These are phyloP conservation scores for Penstemon eatonii DNA, from an alignment of 257 asterid species.

Conservation along the genomic window DNA sequence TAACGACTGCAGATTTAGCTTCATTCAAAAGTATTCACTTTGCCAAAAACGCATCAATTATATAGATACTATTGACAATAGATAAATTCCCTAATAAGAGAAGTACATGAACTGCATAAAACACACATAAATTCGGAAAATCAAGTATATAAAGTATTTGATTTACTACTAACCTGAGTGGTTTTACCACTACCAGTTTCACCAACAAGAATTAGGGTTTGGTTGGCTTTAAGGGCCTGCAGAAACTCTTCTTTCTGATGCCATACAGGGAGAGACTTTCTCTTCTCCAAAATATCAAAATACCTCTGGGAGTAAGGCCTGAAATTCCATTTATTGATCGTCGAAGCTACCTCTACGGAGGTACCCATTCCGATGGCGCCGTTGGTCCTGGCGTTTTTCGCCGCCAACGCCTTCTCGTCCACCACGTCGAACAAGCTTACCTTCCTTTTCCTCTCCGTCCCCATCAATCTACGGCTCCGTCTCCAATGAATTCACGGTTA, in stretches of 20 bases:
- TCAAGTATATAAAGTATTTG: too few relatives aligned
- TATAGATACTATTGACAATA: not conserved
- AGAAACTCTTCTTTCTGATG: slow-evolving; percentile 91
- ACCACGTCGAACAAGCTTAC: slow-evolving; percentile 93
- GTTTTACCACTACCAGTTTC: slow-evolving; percentile 99
- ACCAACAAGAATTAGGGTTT: slow-evolving; percentile 84
- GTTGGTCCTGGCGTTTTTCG: slow-evolving; percentile 52
- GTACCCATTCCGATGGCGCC: slow-evolving; percentile 36
- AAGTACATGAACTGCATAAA: not conserved
- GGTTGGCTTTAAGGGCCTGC: slow-evolving; percentile 62
- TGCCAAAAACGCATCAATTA: not conserved
- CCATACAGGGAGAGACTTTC: slow-evolving; percentile 94
- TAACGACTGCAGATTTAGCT: too few relatives aligned
- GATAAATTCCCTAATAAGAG: too few relatives aligned
- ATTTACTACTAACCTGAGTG: slow-evolving; percentile 65
- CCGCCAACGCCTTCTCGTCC: slow-evolving; percentile 63
- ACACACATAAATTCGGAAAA: not conserved
- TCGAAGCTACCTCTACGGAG: slow-evolving; percentile 27
- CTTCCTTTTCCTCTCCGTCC: slow-evolving; percentile 95
- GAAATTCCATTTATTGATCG: slow-evolving; percentile 63
- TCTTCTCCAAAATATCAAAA: slow-evolving; percentile 79
- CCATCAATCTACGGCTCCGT: slow-evolving; percentile 45
- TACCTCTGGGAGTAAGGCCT: slow-evolving; percentile 77
- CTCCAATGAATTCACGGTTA: slow-evolving; percentile 5
- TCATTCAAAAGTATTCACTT: not conserved